Base-by-base conservation (phyloP, 345 rosid species). In the Draba incana region DNA sequence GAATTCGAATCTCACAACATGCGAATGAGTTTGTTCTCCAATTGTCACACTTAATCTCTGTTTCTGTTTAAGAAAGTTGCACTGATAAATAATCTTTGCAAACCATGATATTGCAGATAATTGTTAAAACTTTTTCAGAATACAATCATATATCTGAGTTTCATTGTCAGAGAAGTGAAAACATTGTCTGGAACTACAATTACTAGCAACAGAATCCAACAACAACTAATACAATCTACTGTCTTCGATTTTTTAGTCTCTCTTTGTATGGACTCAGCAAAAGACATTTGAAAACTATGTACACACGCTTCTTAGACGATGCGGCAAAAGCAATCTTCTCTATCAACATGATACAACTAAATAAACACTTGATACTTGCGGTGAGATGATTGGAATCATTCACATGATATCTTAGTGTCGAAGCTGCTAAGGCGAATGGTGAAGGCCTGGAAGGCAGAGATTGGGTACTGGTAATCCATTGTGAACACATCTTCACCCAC, bases 391-490 rank as follows among this genome's bases (percentile, higher is more conserved):
- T 51, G 49, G 31, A 59, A 27, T 90, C 88, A 92, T 85, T 92
- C 90, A 81, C 96, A 90, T 30, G 94, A 92, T 64, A 90, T 87
- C 81, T 88, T 93, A 49, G 94, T 87, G 83, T 93, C 89, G 25
- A 93, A 93, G 88, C 97, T 90, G 85, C 96, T 88, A 37, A 90
- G 96, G 82, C 96, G 90, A 55, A 90, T 82, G 31, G 96, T 90
- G 65, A 93, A 87, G 33, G 97, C 96, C 80, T 86, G 94, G 78
- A 93, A 93, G 44, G 97, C 94, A 43, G 94, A 93, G 66, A 93
- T 86, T 8, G 97, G 96, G 77, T 88, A 93, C 72, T 79, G 92
- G 72, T 85, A 93, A 71, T 93, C 98, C 98, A 93, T 88, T 23
- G 94, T 93, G 82, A 88, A 90, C 10, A 83, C 88, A 78, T 93